These are phyloP conservation scores for Aurifilum marmelostoma DNA, from an alignment of 2,329 filamentous ascomycete species.

Conservation along the genomic window DNA sequence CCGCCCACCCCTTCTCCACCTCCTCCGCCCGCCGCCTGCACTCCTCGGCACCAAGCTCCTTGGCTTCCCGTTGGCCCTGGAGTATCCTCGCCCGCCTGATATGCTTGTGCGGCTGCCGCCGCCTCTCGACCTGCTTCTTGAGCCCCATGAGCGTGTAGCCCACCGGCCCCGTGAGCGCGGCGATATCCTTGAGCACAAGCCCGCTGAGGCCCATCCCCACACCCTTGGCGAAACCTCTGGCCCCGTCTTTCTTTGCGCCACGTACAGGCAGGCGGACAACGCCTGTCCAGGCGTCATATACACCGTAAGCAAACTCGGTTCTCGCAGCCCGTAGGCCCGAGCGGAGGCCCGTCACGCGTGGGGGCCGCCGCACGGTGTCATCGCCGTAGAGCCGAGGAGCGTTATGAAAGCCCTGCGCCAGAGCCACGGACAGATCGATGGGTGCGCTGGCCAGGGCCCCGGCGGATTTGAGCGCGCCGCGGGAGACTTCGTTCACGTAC, in stretches of 20 bases:
- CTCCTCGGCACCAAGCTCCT: constrained; percentile 40
- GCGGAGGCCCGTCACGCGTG: constrained; percentile 65
- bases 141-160: constrained; percentile 68
- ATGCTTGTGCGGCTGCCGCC: constrained; percentile 55
- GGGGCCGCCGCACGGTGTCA: constrained; percentile 66
- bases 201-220: constrained; percentile 66
- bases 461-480: constrained; percentile 55
- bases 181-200: constrained; percentile 66
- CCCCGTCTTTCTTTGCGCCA: constrained; percentile 58
- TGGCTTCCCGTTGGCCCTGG: constrained; percentile 56
- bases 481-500: constrained; percentile 54
- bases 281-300: constrained; percentile 68
- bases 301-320: constrained; percentile 63
- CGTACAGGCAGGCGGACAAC: constrained; percentile 62
- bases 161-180: constrained; percentile 62
- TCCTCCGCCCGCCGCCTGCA: constrained; percentile 36
- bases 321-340: constrained; percentile 66
- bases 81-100: constrained; percentile 61
- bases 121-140: constrained; percentile 60
- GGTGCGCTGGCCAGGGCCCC: constrained; percentile 59
- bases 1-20: constrained; percentile 46
- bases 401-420: constrained; percentile 73
- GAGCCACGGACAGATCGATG: constrained; percentile 61
- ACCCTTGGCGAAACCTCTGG: constrained; percentile 52
- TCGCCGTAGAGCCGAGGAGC: constrained; percentile 72